Base-by-base conservation (phyloP, 176 grass and related monocot species). In the Calamus simplicifolius region DNA sequence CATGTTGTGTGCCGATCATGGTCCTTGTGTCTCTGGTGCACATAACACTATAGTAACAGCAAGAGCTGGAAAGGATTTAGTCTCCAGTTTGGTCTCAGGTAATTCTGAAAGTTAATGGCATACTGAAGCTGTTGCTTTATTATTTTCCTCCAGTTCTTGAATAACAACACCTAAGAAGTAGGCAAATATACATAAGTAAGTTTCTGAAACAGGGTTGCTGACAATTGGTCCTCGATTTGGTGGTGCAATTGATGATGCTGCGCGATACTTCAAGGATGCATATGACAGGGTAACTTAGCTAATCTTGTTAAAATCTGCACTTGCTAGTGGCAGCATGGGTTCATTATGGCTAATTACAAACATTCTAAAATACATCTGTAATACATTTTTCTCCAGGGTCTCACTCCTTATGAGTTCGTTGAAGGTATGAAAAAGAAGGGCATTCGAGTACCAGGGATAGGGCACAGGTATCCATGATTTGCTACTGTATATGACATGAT, bases 401-500 rank as follows among this genome's bases (percentile, higher is more conserved):
- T 98, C 61, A 92, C 87, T 0, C 87, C 93, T 57, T 98, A 98
- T 5, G 93, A 98, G 71, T 98, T 92, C 73, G 93, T 98, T 59
- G 93, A 98, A 82, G 75, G 79, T 54, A 98, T 98, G 93, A 98
- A 98, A 81, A 98, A 92, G 79, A 98, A 98, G 75, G 93, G 93
- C 19, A 92, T 98, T 71, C 87, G 93, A 66, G 93, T 98, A 51
- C 93, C 93, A 26, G 93, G 93, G 16, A 98, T 98, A 68, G 93
- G 93, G 50, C 93, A 98, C 81, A 95, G 89, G 89, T 95, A 89
- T 78, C 25, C 18, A 2, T 51, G 35, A 43, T 43, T 13, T 43
- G 10, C 35, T 43, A 43, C 35, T 10, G 2, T 43, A 13, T 43
- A 13, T 43, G 35, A 43, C 12, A 13, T 43, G 35, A 43, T 13